Conservation (phyloP, 2,329 filamentous ascomycete species). For the Alternaria metachromatica region DNA sequence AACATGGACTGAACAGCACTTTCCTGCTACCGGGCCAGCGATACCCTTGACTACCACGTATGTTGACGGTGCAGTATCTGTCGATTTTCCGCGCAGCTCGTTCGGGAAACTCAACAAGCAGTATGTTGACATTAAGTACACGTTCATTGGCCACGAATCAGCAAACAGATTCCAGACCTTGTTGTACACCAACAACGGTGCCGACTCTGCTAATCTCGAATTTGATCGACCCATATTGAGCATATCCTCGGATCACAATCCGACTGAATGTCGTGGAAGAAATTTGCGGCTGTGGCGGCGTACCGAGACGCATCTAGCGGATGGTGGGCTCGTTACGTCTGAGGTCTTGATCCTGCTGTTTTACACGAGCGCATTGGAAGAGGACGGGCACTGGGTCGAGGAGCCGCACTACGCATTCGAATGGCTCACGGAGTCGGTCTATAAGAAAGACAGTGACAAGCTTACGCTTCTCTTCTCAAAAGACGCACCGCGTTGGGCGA, state of each 20-base stretch:
- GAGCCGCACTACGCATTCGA: conserved; percentile 44
- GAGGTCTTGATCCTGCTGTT: conserved; percentile 38
- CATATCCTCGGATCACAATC: conserved; percentile 36
- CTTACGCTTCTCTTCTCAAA: conserved; percentile 38
- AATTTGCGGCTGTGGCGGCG: conserved; percentile 40
- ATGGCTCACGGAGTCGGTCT: conserved; percentile 33
- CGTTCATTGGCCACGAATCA: conserved; percentile 20
- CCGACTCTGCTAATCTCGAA: conserved; percentile 32
- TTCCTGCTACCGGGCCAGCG: conserved; percentile 38
- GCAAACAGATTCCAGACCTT: conserved; percentile 37
- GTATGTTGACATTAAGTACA: conserved; percentile 41
- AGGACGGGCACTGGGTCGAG: conserved; percentile 43
- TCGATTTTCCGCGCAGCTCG: conserved; percentile 39
- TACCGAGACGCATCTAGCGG: conserved; percentile 25
- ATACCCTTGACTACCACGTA: conserved; percentile 41
- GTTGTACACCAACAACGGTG: conserved; percentile 43
- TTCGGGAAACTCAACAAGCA: conserved; percentile 35
- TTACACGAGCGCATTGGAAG: conserved; percentile 39
- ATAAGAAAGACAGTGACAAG: conserved; percentile 32
- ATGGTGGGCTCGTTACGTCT: conserved; percentile 16
- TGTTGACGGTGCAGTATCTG: conserved; percentile 34
- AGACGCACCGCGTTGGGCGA: conserved; percentile 33
- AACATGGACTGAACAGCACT: conserved; percentile 36
- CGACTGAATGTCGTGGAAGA: conserved; percentile 38
- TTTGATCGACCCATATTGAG: conserved; percentile 34